Evolutionary conservation across 2,329 filamentous ascomycete species (phyloP), one percentile per base, ranked within the genome.

Genomic region (Scytalidium lignicola): DNA sequence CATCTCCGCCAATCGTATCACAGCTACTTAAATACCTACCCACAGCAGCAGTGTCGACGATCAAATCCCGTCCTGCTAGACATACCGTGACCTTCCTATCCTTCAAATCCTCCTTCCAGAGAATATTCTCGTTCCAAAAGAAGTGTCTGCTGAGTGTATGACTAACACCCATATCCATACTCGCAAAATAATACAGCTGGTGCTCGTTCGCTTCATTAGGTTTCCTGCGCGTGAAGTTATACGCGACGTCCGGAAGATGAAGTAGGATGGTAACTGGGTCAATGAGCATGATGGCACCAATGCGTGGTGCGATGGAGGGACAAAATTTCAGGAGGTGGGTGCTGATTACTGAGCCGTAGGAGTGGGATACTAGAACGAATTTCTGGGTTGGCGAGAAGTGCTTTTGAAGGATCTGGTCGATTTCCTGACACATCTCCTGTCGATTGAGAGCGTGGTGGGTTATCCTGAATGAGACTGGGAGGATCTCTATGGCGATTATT

Each of bases 221-320:
- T 48, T 62, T 62, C 28, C 69, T 61, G 51, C 64, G 67, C 17
- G 74, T 73, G 61, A 85, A 85, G 55, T 84, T 85, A 62, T 80
- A 84, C 1, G 79, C 78, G 8, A 85, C 78, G 54, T 83, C 75
- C 3, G 80, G 79, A 8, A 82, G 71, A 59, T 85, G 79, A 2
- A 85, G 66, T 1, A 83, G 63, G 43, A 84, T 73, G 0, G 76
- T 76, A 1, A 85, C 77, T 0, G 81, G 82, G 58, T 84, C 81
- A 26, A 83, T 70, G 20, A 84, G 68, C 0, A 85, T 58, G 2
- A 76, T 64, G 0, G 75, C 68, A 1, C 73, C 72, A 39, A 83
- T 74, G 17, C 67, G 71, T 3, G 57, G 41, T 9, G 67, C 67
- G 1, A 73, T 65, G 1, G 55, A 50, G 1, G 69, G 59, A 20